Evolutionary conservation across 2,329 filamentous ascomycete species (phyloP).

Genomic region (Cercospora sesami): DNA sequence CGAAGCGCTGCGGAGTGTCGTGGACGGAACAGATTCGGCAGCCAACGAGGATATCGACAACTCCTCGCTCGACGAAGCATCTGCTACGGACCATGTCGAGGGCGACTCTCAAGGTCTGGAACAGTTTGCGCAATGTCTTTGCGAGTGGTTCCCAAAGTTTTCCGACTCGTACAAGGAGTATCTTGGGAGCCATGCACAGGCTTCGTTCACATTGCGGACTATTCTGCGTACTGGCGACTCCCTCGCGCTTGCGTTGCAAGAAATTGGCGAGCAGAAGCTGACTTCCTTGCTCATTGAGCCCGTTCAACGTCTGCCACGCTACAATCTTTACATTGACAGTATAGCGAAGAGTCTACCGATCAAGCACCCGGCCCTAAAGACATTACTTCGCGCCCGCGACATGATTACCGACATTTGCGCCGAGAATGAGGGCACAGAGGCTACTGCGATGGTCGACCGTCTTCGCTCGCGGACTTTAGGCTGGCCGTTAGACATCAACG

Average conservation of each 20-base stretch:
- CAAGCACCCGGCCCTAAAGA: constrained; percentile 78
- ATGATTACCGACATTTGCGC: constrained; percentile 96
- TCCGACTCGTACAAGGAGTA: constrained; percentile 90
- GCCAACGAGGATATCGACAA: constrained; percentile 74
- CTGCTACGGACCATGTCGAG: constrained; percentile 63
- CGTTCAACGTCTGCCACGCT: constrained; percentile 88
- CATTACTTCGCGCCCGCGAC: constrained; percentile 84
- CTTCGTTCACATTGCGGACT: constrained; percentile 74
- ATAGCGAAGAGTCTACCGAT: constrained; percentile 84
- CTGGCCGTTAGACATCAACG: constrained; percentile 50
- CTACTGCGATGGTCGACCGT: constrained; percentile 70
- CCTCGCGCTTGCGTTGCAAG: constrained; percentile 75
- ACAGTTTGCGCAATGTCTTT: constrained; percentile 74
- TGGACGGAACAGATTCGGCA: constrained; percentile 81
- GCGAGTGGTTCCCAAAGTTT: constrained; percentile 93
- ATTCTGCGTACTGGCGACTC: constrained; percentile 76
- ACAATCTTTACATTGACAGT: constrained; percentile 94
- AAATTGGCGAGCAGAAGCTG: constrained; percentile 84
- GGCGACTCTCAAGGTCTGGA: constrained; percentile 59
- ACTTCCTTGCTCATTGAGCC: constrained; percentile 94
- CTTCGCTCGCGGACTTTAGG: constrained; percentile 46
- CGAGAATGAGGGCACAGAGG: constrained; percentile 72
- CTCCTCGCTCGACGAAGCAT: constrained; percentile 43
- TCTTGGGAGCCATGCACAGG: constrained; percentile 84
- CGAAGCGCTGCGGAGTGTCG: constrained; percentile 69